Evolutionary conservation across 345 rosid species (phyloP).

Genomic region (Theobroma cacao): DNA sequence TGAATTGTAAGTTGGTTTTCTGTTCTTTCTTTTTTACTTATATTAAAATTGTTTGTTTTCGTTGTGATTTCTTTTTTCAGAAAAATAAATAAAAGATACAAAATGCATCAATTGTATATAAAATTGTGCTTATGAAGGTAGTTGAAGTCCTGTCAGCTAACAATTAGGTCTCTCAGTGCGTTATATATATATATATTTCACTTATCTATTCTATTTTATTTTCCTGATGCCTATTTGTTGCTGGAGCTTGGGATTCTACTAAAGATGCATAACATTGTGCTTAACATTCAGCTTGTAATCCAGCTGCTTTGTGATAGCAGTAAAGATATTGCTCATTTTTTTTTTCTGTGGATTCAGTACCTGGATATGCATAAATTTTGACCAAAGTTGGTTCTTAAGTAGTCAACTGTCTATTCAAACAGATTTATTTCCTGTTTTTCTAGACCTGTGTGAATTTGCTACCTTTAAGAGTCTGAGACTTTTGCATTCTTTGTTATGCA

Average conservation of each 20-base stretch:
- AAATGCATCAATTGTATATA: not conserved
- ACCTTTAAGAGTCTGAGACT: not conserved
- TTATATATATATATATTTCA: not conserved
- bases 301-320: not conserved
- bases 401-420: not conserved
- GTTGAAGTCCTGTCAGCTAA: not conserved
- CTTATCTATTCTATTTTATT: not conserved
- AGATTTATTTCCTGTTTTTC: not conserved
- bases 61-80: too few species aligned
- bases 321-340: not conserved
- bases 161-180: not conserved
- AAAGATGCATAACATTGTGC: not conserved
- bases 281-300: not conserved
- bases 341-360: not conserved
- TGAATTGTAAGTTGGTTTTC: not conserved
- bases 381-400: not conserved
- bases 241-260: not conserved
- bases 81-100: not conserved
- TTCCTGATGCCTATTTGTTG: not conserved
- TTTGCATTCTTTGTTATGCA: slow-evolving; percentile 21
- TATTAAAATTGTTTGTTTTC: too few species aligned
- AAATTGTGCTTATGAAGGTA: not conserved
- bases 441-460: not conserved
- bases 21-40: not conserved
- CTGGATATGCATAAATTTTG: not conserved